These are phyloP conservation scores for Backusella luteola DNA, from an alignment of 192 early-diverging fungal genomes.

Conservation along the genomic window DNA sequence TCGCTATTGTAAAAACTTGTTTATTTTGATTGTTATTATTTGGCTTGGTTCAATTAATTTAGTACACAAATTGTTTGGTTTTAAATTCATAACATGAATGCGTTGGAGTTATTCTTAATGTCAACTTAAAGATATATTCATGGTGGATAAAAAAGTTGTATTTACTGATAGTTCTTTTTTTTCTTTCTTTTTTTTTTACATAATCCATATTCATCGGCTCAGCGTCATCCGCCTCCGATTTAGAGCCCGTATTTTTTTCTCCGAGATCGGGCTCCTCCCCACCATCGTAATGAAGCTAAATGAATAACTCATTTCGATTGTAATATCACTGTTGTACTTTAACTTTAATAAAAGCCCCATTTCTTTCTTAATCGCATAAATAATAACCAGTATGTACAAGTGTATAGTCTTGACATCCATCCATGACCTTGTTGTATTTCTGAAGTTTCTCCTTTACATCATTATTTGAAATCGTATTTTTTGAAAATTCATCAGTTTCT, in stretches of 20 bases:
- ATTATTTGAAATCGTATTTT: not conserved
- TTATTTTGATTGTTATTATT: not conserved
- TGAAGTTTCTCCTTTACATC: not conserved
- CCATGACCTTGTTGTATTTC: not conserved
- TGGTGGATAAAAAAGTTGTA: not conserved
- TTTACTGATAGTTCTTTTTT: not conserved
- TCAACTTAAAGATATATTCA: not conserved
- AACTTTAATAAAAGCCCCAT: not conserved
- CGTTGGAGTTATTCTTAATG: not conserved
- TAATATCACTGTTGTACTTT: not conserved
- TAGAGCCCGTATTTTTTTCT: not conserved
- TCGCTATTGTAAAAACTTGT: not conserved
- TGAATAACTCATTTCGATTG: not conserved
- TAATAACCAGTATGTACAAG: not conserved
- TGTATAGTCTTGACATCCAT: not conserved
- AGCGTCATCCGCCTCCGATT: conserved; percentile 4
- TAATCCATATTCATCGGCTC: not conserved
- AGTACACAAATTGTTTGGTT: not conserved
- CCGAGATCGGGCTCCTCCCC: conserved; percentile 5
- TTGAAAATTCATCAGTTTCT: not conserved
- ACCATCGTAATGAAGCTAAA: conserved; percentile 1
- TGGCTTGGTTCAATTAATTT: not conserved
- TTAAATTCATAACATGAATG: not conserved
- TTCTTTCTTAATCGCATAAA: not conserved
- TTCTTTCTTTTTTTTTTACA: not conserved